These are phyloP conservation scores for Mortierella sp. DNA, from an alignment of 371 early-diverging fungal genomes.

Conservation along the genomic window DNA sequence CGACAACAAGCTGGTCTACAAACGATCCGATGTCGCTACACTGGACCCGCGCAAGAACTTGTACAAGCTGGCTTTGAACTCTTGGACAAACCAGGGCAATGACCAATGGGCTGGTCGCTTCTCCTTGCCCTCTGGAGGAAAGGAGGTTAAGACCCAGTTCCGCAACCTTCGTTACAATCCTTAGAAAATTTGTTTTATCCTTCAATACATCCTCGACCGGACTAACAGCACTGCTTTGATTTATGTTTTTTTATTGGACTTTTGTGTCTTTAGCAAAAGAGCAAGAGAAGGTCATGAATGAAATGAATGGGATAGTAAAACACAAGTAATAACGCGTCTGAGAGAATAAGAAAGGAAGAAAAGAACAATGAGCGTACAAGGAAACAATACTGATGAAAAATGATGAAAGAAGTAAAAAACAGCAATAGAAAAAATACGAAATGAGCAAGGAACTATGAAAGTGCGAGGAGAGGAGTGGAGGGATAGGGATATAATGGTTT, in stretches of 20 bases:
- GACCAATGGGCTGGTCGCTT: conserved; percentile 49
- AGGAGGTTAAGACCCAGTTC: conserved; percentile 18
- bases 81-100: conserved; percentile 31
- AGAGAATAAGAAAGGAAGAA: not conserved
- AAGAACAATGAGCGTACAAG: conserved; percentile 11
- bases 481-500: not conserved
- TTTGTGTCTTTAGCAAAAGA: not conserved
- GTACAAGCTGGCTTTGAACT: conserved; percentile 34
- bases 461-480: not conserved
- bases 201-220: not conserved
- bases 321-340: not conserved
- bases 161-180: conserved; percentile 37
- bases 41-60: conserved; percentile 1
- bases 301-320: not conserved
- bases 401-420: not conserved
- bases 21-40: conserved; percentile 24
- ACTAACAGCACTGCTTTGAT: not conserved
- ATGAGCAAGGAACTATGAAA: not conserved
- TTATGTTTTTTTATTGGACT: not conserved
- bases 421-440: not conserved
- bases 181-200: not conserved
- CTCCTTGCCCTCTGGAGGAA: conserved; percentile 10
- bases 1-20: conserved; percentile 32
- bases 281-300: conserved; percentile 6
- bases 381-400: conserved; percentile 1